Base-by-base conservation (phyloP, 169 alveolate species). In the Plasmodium knowlesi region DNA sequence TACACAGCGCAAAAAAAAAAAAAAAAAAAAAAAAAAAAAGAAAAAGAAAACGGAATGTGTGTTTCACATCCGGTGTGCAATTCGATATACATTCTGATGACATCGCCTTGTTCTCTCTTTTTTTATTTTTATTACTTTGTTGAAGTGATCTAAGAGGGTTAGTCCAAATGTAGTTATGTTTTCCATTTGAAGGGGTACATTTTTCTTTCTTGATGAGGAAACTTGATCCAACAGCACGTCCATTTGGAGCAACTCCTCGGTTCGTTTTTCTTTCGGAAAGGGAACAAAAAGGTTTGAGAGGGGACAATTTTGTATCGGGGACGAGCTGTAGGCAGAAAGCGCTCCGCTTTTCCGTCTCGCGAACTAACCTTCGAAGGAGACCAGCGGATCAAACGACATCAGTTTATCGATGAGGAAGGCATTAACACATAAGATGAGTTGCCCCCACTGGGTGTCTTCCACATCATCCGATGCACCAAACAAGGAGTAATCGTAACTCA, bases 151-250 rank as follows among this genome's bases (percentile, higher is more conserved):
- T 50, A 88, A 79, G 67, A 88, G 54, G 46, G 94, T 76, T 78
- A 88, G 70, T 25, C 94, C 94, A 61, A 76, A 88, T 1, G 94
- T 88, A 78, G 94, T 78, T 61, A 88, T 88, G 30, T 19, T 61
- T 39, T 78, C 89, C 94, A 88, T 88, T 12, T 78, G 81, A 6
- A 5, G 25, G 30, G 82, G 86, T 39, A 41, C 16, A 4, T 78
- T 71, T 50, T 71, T 61, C 50, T 9, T 88, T 34, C 3, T 85
- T 57, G 30, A 9, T 28, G 54, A 78, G 41, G 82, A 4, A 14
- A 76, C 67, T 30, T 53, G 43, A 78, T 78, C 73, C 50, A 88
- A 37, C 82, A 88, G 50, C 22, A 19, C 14, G 16, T 14, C 67
- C 25, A 57, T 88, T 22, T 53, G 83, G 19, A 57, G 82, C 53